Evolutionary conservation across 805 yeast species (phyloP), one percentile per base, ranked within the genome.

Genomic region (Zygotorulaspora chibaensis): DNA sequence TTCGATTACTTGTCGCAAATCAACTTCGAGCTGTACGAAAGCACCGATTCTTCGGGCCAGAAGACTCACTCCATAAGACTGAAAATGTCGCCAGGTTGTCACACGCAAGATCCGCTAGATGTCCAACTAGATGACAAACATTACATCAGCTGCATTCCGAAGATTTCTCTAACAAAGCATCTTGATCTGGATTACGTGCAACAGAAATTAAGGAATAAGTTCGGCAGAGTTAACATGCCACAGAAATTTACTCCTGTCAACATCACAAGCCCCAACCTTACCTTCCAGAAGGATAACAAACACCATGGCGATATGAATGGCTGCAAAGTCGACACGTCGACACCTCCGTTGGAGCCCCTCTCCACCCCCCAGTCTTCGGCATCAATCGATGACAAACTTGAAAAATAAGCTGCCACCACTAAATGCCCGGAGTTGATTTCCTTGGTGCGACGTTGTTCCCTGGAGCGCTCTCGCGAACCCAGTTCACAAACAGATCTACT

Each of bases 61-160:
- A 87, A 87, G 66, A 84, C 86, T 58, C 96, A 91, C 63, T 84
- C 96, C 4, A 84, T 93, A 45, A 77, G 98, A 59, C 75, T 93
- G 50, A 84, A 91, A n/a, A 74, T 93, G 56, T 86, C 96, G 4
- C 98, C 99, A 1, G 99, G 99, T 16, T 93, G 99, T 67, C 97
- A 93, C 68, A 90, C 98, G 0, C 96, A 89, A 59, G 96, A 91
- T 66, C 99, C 99, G 23, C 74, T 93, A 53, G 99, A 93, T 68
- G 96, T 95, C 38, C 96, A 91, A 66, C 74, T 93, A 38, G 99
- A 93, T 68, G 91, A 88, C 38, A 90, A 88, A 62, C 99, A 93
- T 68, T 91, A 93, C 67, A 93, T 93, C 52, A 90, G 96, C 20
- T 91, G 97, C 61, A 93, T 93, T 56, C 95, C 97, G 38, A 80